These are phyloP conservation scores for Thalassiosira profunda DNA, from an alignment of 108 stramenopile species.

Conservation along the genomic window DNA sequence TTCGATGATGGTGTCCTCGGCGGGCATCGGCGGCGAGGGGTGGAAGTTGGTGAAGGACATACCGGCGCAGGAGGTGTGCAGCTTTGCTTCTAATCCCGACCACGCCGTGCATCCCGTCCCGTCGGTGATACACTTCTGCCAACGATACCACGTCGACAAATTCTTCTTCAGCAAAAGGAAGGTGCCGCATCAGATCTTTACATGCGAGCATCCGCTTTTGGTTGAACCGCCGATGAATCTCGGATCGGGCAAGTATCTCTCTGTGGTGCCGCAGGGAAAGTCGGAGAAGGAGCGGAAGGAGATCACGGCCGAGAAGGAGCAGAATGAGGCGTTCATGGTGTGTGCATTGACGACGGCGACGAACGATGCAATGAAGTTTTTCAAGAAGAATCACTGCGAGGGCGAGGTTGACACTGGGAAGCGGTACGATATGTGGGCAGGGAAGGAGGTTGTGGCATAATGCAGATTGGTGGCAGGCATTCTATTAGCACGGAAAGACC, in stretches of 20 bases:
- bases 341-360: conserved; percentile 53
- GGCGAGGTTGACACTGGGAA: conserved; percentile 33
- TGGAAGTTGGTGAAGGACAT: conserved; percentile 60
- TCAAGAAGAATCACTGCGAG: conserved; percentile 41
- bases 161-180: conserved; percentile 64
- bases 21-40: conserved; percentile 56
- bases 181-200: conserved; percentile 62
- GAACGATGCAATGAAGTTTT: conserved; percentile 57
- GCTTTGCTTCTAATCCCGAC: conserved; percentile 29
- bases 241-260: conserved; percentile 33
- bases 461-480: too few relatives aligned
- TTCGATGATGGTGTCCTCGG: conserved; percentile 70
- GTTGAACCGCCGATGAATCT: conserved; percentile 55
- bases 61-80: conserved; percentile 40
- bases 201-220: conserved; percentile 61
- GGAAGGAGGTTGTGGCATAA: too few relatives aligned
- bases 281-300: conserved; percentile 9
- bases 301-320: conserved; percentile 29
- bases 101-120: conserved; percentile 45
- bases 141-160: conserved; percentile 54
- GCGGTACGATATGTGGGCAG: conserved; percentile 33
- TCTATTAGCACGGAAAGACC: too few relatives aligned
- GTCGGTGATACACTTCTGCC: conserved; percentile 63
- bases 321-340: conserved; percentile 51
- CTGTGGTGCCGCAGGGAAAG: background rate